Evolutionary conservation across 1,284 basidiomycete genomes (phyloP).

Genomic region (Tilletia walkeri): DNA sequence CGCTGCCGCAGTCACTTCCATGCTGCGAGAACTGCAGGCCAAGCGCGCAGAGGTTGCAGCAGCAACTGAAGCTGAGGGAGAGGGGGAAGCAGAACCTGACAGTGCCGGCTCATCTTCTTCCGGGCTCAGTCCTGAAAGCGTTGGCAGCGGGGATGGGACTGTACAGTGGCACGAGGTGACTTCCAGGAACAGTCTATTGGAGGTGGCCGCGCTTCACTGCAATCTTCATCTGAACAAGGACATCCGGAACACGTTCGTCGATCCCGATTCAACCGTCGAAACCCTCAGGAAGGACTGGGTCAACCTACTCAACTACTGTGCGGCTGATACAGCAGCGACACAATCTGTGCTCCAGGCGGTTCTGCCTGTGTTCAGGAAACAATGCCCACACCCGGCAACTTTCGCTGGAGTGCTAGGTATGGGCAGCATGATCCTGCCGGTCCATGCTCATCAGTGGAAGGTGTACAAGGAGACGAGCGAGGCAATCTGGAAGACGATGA

Average conservation of each 20-base stretch:
- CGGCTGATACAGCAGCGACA: constrained; percentile 78
- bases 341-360: constrained; percentile 77
- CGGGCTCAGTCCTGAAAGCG: background rate
- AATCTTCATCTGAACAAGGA: constrained; percentile 77
- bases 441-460: constrained; percentile 80
- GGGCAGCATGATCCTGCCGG: constrained; percentile 86
- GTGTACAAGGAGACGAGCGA: constrained; percentile 77
- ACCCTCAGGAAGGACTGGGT: constrained; percentile 69
- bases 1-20: constrained; percentile 10
- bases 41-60: constrained; percentile 16
- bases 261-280: constrained; percentile 64
- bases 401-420: constrained; percentile 88
- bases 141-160: background rate
- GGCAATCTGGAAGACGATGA: constrained; percentile 71
- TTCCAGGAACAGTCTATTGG: constrained; percentile 84
- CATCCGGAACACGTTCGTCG: constrained; percentile 71
- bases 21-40: constrained; percentile 2
- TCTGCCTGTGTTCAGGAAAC: constrained; percentile 77
- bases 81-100: background rate
- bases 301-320: constrained; percentile 84
- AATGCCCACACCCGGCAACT: constrained; percentile 88
- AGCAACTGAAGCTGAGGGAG: background rate
- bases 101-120: background rate
- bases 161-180: constrained; percentile 83
- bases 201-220: constrained; percentile 88